phyloP scores from a whole-genome alignment of 2,329 filamentous ascomycete genomes.

The Ploettnerulaceae sp. region DNA sequence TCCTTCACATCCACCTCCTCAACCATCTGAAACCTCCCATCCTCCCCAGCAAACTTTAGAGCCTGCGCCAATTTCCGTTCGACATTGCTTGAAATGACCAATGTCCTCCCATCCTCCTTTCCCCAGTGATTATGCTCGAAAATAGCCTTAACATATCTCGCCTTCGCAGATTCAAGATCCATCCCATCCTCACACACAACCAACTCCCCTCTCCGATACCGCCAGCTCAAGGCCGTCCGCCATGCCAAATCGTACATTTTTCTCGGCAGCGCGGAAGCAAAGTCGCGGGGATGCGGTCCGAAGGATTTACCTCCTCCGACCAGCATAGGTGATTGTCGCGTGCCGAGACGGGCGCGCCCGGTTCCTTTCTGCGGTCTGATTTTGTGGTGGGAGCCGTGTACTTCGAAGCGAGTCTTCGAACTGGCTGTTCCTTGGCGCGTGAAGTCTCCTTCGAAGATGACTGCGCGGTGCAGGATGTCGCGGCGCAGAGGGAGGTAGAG shows the following conservation, averaged over 20 bases:
- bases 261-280: slow-evolving; percentile 72
- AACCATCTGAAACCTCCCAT: slow-evolving; percentile 65
- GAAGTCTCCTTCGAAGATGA: slow-evolving; percentile 87
- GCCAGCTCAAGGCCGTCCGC: slow-evolving; percentile 88
- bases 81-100: slow-evolving; percentile 64
- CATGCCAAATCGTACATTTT: slow-evolving; percentile 96
- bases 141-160: slow-evolving; percentile 61
- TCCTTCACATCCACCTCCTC: slow-evolving; percentile 95
- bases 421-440: slow-evolving; percentile 82
- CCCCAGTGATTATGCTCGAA: slow-evolving; percentile 69
- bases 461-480: slow-evolving; percentile 87
- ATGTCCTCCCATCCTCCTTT: slow-evolving; percentile 60
- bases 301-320: slow-evolving; percentile 82
- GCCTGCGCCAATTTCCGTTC: slow-evolving; percentile 62
- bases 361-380: slow-evolving; percentile 81
- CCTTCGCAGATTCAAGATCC: slow-evolving; percentile 51
- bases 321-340: slow-evolving; percentile 75
- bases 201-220: slow-evolving; percentile 82
- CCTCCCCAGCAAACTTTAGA: slow-evolving; percentile 56
- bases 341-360: slow-evolving; percentile 73
- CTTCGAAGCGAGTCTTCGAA: slow-evolving; percentile 75
- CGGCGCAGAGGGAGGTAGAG: slow-evolving; percentile 81
- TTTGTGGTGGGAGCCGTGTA: slow-evolving; percentile 80
- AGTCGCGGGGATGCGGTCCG: slow-evolving; percentile 90
- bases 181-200: slow-evolving; percentile 76